Evolutionary conservation across 2,329 filamentous ascomycete genomes (phyloP), one percentile per base, ranked within the genome.

Genomic region (Diaporthe sp.): DNA sequence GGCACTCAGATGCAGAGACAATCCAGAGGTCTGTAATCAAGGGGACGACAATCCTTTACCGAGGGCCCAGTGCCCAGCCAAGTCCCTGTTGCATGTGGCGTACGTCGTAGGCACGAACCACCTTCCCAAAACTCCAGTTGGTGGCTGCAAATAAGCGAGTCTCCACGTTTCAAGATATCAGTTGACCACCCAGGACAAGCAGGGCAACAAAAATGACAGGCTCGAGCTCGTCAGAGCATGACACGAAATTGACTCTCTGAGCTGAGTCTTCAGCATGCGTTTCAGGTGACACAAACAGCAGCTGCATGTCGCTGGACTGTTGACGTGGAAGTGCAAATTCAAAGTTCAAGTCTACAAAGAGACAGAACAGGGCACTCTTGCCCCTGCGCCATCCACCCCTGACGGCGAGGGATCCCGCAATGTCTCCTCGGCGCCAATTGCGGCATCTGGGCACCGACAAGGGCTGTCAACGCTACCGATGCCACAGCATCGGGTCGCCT

Each of bases 101-200:
- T 53, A 61, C 15, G 70, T 49, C 70, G 25, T 61, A 59, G 58
- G 58, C 53, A 42, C 72, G n/a, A 72, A 74, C 53, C 67, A 71
- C 72, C 62, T 74, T 55, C 75, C 72, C 61, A 75, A 72, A 72
- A 74, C 59, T 72, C 34, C 5, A 68, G 42, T 46, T 59, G 67
- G 61, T 51, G 44, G 58, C 28, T 73, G 65, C 55, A 44, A 65
- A 31, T 49, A 73, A 75, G 73, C 74, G 74, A 73, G 25, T 67
- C 55, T 46, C 72, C 46, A 69, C 69, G 71, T 76, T 76, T 76
- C 74, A 76, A 74, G 49, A 55, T 49, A 37, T 65, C 71, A 70
- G 58, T 72, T 73, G 61, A 69, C 55, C 49, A 51, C 22, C 25
- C 70, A 37, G 13, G 57, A 28, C n/a, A 37, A 73, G 44, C 46